phyloP scores from a whole-genome alignment of 164 flowering plant species.

The Aristolochia contorta region DNA sequence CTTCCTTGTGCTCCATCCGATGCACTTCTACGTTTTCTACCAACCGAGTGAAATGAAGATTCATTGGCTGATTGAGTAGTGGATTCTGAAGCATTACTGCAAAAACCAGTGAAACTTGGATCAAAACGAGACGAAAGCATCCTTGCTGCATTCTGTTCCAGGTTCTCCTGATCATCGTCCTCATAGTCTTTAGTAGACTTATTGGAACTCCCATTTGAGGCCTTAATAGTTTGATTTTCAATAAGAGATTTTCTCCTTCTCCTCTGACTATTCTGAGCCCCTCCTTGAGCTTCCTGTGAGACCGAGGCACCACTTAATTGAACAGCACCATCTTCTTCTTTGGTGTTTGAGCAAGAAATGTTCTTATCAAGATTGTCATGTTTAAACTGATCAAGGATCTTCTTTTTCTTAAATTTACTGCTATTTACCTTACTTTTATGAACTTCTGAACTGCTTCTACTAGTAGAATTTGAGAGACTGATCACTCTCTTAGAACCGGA shows the following conservation, averaged over 20 bases:
- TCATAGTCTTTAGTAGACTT: constrained; percentile 16
- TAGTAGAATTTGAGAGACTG: not conserved
- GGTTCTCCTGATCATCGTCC: constrained; percentile 81
- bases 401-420: constrained; percentile 19
- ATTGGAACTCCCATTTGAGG: constrained; percentile 9
- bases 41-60: constrained; percentile 20
- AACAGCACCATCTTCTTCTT: constrained; percentile 15
- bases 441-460: constrained; percentile 17
- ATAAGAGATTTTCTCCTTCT: constrained; percentile 22
- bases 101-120: constrained; percentile 66
- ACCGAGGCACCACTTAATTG: constrained; percentile 19
- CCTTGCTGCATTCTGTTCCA: constrained; percentile 95
- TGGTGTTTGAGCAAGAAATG: constrained; percentile 11
- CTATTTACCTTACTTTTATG: constrained; percentile 15
- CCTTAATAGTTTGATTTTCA: constrained; percentile 11
- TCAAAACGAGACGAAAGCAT: constrained; percentile 97
- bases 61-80: constrained; percentile 27
- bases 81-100: constrained; percentile 28
- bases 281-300: constrained; percentile 21
- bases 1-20: constrained; percentile 46
- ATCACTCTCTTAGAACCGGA: constrained; percentile 1
- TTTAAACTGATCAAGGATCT: constrained; percentile 24
- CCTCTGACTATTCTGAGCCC: constrained; percentile 17
- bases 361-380: constrained; percentile 9
- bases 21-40: constrained; percentile 18